phyloP scores from a whole-genome alignment of 768 basidiomycete genomes.

The Boletales sp. region DNA sequence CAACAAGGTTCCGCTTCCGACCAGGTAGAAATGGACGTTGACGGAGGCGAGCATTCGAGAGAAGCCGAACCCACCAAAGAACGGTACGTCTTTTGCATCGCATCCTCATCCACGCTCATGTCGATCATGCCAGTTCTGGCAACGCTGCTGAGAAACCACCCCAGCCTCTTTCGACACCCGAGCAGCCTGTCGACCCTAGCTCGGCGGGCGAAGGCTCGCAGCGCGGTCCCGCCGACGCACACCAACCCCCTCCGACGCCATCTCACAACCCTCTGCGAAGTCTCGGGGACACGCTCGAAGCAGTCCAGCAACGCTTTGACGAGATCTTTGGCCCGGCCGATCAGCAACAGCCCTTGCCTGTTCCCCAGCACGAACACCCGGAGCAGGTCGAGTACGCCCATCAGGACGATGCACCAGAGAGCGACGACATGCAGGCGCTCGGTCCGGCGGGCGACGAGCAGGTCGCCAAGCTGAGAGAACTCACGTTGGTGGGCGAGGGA shows the following conservation, averaged over 20 bases:
- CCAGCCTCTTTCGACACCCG: slow-evolving; percentile 1
- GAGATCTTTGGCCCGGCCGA: slow-evolving; percentile 61
- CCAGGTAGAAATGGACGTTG: slow-evolving; percentile 8
- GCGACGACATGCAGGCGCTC: slow-evolving; percentile 81
- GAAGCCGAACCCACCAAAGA: slow-evolving; percentile 15
- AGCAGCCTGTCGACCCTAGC: slow-evolving; percentile 24
- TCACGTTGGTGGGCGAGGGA: slow-evolving; percentile 69
- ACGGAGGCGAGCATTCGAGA: slow-evolving; percentile 23
- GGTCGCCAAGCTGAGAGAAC: slow-evolving; percentile 74
- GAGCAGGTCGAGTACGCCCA: slow-evolving; percentile 66
- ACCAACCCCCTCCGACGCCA: slow-evolving; percentile 34
- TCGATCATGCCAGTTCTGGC: slow-evolving; percentile 6
- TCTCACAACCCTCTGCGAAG: slow-evolving; percentile 62
- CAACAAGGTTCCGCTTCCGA: slow-evolving; percentile 17
- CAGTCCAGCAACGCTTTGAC: slow-evolving; percentile 79
- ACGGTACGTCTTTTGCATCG: slow-evolving; percentile 10
- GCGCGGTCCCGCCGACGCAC: slow-evolving; percentile 40
- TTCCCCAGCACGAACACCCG: slow-evolving; percentile 36
- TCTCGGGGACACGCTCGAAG: slow-evolving; percentile 78
- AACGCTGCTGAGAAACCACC: slow-evolving; percentile 10
- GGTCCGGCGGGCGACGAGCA: slow-evolving; percentile 85
- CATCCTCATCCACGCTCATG: neutral
- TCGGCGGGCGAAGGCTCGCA: slow-evolving; percentile 42
- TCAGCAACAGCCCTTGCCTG: slow-evolving; percentile 26
- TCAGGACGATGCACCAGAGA: slow-evolving; percentile 61